A percentile compares a stretch with the other conserved stretches of the same genome.
Conservation (phyloP, 2,329 filamentous ascomycete species). For the Plectosphaerella sp. region DNA sequence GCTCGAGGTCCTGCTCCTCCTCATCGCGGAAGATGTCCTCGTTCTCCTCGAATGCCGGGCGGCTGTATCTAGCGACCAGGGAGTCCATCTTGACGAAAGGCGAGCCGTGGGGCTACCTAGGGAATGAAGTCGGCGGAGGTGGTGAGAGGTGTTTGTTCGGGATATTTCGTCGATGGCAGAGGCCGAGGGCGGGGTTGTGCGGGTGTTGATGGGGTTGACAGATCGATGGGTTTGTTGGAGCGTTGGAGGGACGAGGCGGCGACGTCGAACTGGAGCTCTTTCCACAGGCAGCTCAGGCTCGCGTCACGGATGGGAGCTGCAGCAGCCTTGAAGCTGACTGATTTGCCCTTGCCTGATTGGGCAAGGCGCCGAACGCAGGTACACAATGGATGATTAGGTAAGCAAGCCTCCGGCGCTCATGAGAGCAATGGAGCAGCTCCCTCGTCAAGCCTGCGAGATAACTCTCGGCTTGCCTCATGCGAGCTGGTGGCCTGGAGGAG, state of each 20-base stretch:
- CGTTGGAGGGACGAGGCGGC: not conserved
- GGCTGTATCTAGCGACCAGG: constrained; percentile 88
- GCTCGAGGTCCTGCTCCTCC: constrained; percentile 70
- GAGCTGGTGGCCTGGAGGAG: no score
- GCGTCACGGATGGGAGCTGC: constrained; percentile 28
- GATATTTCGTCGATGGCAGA: not conserved
- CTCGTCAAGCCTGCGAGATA: no score
- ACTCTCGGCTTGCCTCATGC: no score
- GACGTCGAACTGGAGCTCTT: not conserved
- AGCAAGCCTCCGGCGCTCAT: not conserved
- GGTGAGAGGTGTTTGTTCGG: constrained; percentile 2
- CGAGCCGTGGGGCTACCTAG: not conserved
- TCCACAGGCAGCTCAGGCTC: constrained; percentile 39
- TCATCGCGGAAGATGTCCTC: constrained; percentile 55
- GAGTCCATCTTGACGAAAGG: constrained; percentile 65
- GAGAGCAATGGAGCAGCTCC: no score
- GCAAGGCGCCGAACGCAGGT: not conserved
- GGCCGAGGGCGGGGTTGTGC: not conserved
- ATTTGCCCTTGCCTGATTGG: not conserved
- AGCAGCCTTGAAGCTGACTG: constrained; percentile 1
- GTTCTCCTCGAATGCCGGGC: constrained; percentile 65
- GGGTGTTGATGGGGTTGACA: constrained; percentile 12
- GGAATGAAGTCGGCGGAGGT: not conserved
- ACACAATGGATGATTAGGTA: not conserved
- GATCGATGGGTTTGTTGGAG: constrained; percentile 12